phyloP scores from a whole-genome alignment of 2,329 filamentous ascomycete genomes.

The Paecilomyces fulvus region DNA sequence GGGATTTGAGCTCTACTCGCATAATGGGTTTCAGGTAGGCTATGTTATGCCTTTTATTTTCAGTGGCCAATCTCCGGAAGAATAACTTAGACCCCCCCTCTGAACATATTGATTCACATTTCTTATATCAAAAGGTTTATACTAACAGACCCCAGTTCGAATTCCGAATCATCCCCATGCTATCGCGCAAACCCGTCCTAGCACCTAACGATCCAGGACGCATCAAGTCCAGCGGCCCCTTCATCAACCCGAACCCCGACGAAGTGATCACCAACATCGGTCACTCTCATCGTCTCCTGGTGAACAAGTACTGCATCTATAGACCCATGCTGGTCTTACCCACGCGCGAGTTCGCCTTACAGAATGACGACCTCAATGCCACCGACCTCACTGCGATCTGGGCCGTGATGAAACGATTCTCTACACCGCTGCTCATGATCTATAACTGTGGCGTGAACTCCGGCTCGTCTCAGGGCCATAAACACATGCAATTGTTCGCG shows the following conservation, averaged over 20 bases:
- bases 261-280: conserved; percentile 13
- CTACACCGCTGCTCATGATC: conserved; percentile 28
- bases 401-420: conserved; percentile 23
- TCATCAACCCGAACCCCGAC: conserved; percentile 15
- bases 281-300: conserved; percentile 12
- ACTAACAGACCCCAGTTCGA: conserved; percentile 8
- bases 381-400: conserved; percentile 30
- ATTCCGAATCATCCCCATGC: conserved; percentile 13
- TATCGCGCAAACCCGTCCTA: conserved; percentile 15
- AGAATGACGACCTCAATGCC: conserved; percentile 25
- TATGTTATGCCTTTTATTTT: not conserved
- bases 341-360: conserved; percentile 27
- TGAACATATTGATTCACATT: too few relatives aligned
- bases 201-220: conserved; percentile 16
- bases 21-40: conserved; percentile 16
- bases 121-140: not conserved
- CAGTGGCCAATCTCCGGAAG: not conserved
- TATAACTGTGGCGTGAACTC: conserved; percentile 40
- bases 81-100: too few relatives aligned
- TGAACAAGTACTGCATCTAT: conserved; percentile 18
- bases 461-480: conserved; percentile 37
- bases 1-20: conserved; percentile 11
- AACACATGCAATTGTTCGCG: conserved; percentile 38
- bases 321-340: conserved; percentile 31
- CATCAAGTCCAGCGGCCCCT: conserved; percentile 11